A percentile compares a stretch with the other conserved stretches of the same genome.
Conservation (phyloP, 2,329 filamentous ascomycete species). For the Xylariaceae sp. region DNA sequence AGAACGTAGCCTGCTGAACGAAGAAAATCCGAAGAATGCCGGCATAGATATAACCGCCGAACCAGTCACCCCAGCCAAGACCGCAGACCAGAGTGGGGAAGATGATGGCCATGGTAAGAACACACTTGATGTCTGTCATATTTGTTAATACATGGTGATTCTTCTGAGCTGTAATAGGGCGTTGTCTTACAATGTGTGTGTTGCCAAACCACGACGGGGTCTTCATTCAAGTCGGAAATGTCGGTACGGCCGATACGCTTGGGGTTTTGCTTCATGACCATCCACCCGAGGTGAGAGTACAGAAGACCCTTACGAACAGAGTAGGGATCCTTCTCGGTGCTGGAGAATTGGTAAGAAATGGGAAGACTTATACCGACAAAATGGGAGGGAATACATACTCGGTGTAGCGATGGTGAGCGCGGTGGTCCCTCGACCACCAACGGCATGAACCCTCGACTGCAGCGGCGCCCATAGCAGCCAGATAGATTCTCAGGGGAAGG, state of each 20-base stretch:
- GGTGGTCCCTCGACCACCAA: constrained; percentile 48
- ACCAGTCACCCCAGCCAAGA: constrained; percentile 46
- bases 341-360: constrained; percentile 4
- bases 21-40: constrained; percentile 50
- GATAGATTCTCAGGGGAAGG: constrained; percentile 42
- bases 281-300: constrained; percentile 50
- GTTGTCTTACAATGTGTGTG: constrained; percentile 37
- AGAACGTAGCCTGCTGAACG: constrained; percentile 51
- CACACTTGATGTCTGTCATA: constrained; percentile 39
- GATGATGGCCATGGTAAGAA: constrained; percentile 44
- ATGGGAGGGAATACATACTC: constrained; percentile 26
- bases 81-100: constrained; percentile 46
- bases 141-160: constrained; percentile 2
- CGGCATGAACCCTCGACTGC: constrained; percentile 47
- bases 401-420: constrained; percentile 49
- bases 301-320: constrained; percentile 47
- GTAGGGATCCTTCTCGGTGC: constrained; percentile 49
- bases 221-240: constrained; percentile 48
- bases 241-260: constrained; percentile 49
- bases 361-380: background rate
- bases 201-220: constrained; percentile 46
- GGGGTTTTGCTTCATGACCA: constrained; percentile 52
- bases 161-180: background rate
- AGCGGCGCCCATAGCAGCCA: constrained; percentile 44
- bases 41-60: constrained; percentile 47